Base-by-base conservation (phyloP, 1,284 basidiomycete genomes). In the Sporisorium reilianum region DNA sequence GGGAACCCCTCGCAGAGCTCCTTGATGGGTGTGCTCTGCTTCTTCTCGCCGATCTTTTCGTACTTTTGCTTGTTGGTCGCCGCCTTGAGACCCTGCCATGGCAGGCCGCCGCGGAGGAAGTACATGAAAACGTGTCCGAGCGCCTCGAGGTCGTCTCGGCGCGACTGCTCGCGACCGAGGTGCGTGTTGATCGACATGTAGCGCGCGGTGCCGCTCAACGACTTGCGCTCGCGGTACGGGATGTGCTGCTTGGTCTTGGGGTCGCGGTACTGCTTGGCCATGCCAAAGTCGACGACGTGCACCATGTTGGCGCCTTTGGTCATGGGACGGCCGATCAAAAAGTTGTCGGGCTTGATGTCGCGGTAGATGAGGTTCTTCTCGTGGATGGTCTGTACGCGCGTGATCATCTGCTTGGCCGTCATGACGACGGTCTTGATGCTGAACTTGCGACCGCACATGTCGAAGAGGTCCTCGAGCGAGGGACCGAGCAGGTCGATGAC, bases 101-200 rank as follows among this genome's bases (percentile, higher is more conserved):
- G 95, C 52, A 97, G 86, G 68, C 93, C 85, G 34, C 95, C 95
- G 57, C 95, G 90, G 52, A 97, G 86, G 86, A 97, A 97, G 88
- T 97, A 97, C 92, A 97, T 95, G 87, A 97, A 97, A 75, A 97
- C 95, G 86, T 97, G 94, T 6, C 95, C 95, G 7, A 97, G 89
- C 3, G 95, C 92, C 87, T 97, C 95, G 53, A 97, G 88, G 86
- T 97, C 95, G 85, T 97, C 95, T 84, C 95, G 88, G 63, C 95
- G 89, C 34, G 94, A 95, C 89, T 97, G 95, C 86, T 97, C 94
- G 87, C 94, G 88, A 63, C 95, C 95, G 63, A 97, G 85, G 88
- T 97, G 95, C 51, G 95, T 97, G 86, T 97, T 97, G 87, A 97
- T 97, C 83, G 91, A 92, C 94, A 97, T 97, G 88, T 97, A 97